Base-by-base conservation (phyloP, 805 yeast species). In the Kregervanrija fluxuum region DNA sequence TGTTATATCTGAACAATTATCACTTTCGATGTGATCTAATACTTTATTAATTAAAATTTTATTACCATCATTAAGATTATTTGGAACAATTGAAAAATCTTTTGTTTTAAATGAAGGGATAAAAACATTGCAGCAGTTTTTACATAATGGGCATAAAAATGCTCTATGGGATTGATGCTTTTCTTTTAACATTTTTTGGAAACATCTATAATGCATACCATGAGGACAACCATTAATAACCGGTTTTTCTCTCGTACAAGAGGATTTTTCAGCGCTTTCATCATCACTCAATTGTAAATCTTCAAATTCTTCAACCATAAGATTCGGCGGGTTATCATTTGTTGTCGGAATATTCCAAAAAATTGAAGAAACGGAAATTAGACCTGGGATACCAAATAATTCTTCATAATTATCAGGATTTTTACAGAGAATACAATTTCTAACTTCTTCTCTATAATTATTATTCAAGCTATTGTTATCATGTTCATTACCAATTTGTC, bases 361-460 rank as follows among this genome's bases (percentile, higher is more conserved):
- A 0, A 67, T 59, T 0, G 80, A 70, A 0, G 80, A 64, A 13
- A 63, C 61, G 2, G 71, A 65, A 11, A 70, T 67, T 31, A 71
- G 69, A 4, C 74, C 72, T 1, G 87, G 80, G n/a, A 79, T 59
- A 10, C 85, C 85, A 59, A 83, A 75, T 0, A 75, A 48, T 32
- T 74, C 74, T 12, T 69, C 62, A 11, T 51, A 41, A 16, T 68
- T 65, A 39, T 73, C 76, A 1, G 70, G 66, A 46, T 75, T 77
- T 49, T 80, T 83, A 60, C 88, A 82, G 16, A 78, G 51, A 3
- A 81, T 78, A 64, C 87, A 81, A 1, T 59, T 57, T 46, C 76
- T 48, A 5, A 34, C 3, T 31, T 57, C 58, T 3, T 33, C 9
- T 9, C 53, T 44, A 32, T 49, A 49, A 9, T 15, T 32, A 34